Percentiles rank a stretch among this genome's conserved stretches.
Evolutionary conservation across 495 filamentous ascomycete species (phyloP).

Genomic region (Pseudoneurospora amorphoporcata): DNA sequence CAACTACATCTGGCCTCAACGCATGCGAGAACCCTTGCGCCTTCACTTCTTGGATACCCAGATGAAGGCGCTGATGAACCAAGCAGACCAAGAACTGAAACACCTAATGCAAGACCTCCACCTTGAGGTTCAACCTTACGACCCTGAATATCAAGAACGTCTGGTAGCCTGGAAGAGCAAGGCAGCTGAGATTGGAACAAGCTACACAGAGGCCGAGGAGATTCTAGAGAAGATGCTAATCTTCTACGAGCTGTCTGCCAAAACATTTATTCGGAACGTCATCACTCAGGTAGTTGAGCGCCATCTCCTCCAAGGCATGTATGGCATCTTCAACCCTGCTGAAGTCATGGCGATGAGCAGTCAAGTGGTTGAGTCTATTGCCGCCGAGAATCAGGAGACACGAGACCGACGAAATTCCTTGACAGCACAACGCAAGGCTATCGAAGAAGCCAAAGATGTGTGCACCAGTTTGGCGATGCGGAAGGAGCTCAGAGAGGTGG

Average conservation of each 20-base stretch:
- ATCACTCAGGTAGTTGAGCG: constrained; percentile 31
- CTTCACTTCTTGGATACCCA: constrained; percentile 25
- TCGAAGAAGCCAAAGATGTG: constrained; percentile 29
- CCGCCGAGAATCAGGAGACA: constrained; percentile 30
- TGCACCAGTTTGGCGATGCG: constrained; percentile 31
- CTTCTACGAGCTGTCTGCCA: constrained; percentile 30
- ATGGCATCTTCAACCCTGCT: constrained; percentile 28
- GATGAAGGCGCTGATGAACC: constrained; percentile 26
- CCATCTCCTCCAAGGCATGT: constrained; percentile 30
- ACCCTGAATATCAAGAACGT: constrained; percentile 30
- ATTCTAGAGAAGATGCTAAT: constrained; percentile 37
- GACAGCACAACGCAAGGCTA: constrained; percentile 26
- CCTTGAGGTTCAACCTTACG: constrained; percentile 33
- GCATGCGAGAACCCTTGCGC: constrained; percentile 30
- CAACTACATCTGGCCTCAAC: constrained; percentile 29
- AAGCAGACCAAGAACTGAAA: constrained; percentile 30
- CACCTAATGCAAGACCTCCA: constrained; percentile 23
- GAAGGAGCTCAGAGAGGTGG: constrained; percentile 24
- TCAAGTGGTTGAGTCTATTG: constrained; percentile 24
- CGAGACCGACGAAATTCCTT: constrained; percentile 21
- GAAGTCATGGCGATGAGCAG: constrained; percentile 21
- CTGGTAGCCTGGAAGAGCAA: constrained; percentile 23
- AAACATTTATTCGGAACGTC: constrained; percentile 27
- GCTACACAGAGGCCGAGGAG: constrained; percentile 27
- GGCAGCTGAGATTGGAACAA: constrained; percentile 15